Evolutionary conservation across 2,329 filamentous ascomycete genomes (phyloP).

Genomic region (Septoria linicola): DNA sequence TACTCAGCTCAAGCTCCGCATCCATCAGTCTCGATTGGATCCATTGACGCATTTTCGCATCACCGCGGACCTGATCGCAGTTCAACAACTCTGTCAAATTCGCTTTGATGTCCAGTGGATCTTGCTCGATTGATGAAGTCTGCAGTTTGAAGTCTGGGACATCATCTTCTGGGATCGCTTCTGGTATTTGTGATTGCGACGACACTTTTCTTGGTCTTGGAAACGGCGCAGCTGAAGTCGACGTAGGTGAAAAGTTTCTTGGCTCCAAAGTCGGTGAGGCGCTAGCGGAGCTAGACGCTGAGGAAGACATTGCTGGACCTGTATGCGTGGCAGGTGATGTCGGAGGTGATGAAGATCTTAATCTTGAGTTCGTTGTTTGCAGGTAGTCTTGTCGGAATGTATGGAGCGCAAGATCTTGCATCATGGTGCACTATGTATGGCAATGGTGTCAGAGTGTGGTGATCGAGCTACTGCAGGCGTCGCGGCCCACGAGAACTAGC

Average conservation of each 20-base stretch:
- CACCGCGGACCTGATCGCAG: slow-evolving; percentile 50
- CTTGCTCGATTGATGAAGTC: slow-evolving; percentile 21
- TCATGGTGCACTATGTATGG: not conserved
- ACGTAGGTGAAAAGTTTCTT: slow-evolving; percentile 15
- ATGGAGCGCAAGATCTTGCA: not conserved
- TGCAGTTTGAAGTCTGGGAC: slow-evolving; percentile 13
- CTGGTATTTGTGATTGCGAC: slow-evolving; percentile 20
- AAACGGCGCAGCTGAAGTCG: slow-evolving; percentile 35
- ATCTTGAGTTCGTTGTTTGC: not conserved
- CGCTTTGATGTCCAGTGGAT: slow-evolving; percentile 54
- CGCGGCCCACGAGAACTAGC: slow-evolving; percentile 3
- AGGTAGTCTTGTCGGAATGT: not conserved
- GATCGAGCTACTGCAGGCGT: slow-evolving; percentile 3
- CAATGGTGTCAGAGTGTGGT: slow-evolving; percentile 5
- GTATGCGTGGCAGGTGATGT: slow-evolving; percentile 16
- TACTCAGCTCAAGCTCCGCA: slow-evolving; percentile 51
- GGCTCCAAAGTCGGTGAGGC: slow-evolving; percentile 26
- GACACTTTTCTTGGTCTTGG: slow-evolving; percentile 3
- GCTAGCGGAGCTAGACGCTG: slow-evolving; percentile 27
- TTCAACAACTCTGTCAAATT: slow-evolving; percentile 57
- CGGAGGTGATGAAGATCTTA: not conserved
- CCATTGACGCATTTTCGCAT: slow-evolving; percentile 50
- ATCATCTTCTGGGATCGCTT: slow-evolving; percentile 29
- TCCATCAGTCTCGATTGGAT: slow-evolving; percentile 56
- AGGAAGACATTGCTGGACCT: slow-evolving; percentile 26